Percentiles rank a stretch among this genome's conserved stretches.
Evolutionary conservation across 345 rosid species (phyloP).

Genomic region (Salix viminalis): DNA sequence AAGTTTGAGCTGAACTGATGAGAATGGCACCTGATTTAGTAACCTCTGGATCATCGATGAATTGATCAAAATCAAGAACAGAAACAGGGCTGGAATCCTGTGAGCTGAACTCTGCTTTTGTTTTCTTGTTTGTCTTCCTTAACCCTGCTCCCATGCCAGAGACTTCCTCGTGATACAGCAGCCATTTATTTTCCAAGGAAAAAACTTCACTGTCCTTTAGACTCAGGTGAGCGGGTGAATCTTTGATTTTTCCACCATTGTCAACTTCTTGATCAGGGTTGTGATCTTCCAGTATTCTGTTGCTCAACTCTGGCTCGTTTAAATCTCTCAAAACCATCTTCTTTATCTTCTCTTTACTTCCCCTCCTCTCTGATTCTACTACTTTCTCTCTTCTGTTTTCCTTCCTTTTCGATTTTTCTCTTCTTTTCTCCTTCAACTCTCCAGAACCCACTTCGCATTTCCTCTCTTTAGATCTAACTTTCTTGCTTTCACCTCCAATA

Average conservation of each 20-base stretch:
- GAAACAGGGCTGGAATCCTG: constrained; percentile 84
- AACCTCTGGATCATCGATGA: constrained; percentile 30
- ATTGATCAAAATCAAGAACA: constrained; percentile 66
- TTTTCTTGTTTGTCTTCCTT: constrained; percentile 27
- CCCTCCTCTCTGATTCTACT: constrained; percentile 10
- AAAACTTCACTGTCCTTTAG: neutral
- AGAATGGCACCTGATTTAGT: constrained; percentile 37
- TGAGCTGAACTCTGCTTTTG: constrained; percentile 35
- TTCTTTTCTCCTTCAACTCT: constrained; percentile 32
- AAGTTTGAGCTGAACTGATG: neutral
- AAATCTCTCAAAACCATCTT: constrained; percentile 7
- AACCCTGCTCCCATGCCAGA: constrained; percentile 8
- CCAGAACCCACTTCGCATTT: constrained; percentile 19
- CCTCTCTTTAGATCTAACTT: constrained; percentile 8
- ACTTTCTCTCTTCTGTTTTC: constrained; percentile 10
- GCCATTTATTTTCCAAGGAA: neutral
- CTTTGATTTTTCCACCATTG: neutral
- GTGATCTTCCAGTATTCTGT: neutral
- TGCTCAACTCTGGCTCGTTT: constrained; percentile 2
- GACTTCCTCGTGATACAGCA: neutral
- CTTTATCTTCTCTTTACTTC: neutral
- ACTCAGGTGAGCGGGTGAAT: neutral
- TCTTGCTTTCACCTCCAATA: constrained; percentile 2
- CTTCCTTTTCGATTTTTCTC: constrained; percentile 23
- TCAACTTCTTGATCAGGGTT: neutral